Conservation (phyloP, 441 rosid species). For the Aleurites moluccanus region DNA sequence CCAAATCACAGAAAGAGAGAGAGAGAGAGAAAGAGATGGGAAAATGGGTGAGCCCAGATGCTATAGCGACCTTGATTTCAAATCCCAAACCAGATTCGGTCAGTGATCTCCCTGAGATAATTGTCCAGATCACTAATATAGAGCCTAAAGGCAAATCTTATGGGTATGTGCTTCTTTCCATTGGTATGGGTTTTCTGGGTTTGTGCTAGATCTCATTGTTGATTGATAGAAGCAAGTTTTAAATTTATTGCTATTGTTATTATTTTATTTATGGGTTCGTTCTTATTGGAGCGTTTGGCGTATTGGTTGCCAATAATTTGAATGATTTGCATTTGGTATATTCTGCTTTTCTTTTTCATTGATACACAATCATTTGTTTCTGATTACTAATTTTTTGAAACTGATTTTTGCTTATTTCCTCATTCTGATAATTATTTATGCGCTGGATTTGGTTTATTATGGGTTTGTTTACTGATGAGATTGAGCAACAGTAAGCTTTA, state of each 20-base stretch:
- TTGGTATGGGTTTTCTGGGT: neutral
- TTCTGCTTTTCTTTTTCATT: no score
- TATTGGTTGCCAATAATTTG: no score
- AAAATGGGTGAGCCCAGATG: constrained; percentile 50
- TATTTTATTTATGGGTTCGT: neutral
- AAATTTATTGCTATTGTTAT: no score
- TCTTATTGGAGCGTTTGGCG: no score
- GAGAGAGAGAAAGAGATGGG: constrained; percentile 37
- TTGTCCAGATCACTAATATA: constrained; percentile 77
- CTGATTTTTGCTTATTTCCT: no score
- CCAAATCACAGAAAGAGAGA: no score
- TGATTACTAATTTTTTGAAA: neutral
- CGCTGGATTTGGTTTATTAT: no score
- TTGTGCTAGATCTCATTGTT: neutral
- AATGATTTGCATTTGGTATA: no score
- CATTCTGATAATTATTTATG: no score
- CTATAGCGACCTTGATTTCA: constrained; percentile 49
- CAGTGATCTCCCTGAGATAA: constrained; percentile 45
- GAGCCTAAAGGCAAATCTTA: constrained; percentile 73
- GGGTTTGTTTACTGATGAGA: no score
- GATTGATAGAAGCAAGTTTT: neutral
- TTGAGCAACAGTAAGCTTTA: no score
- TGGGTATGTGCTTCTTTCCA: constrained; percentile 39
- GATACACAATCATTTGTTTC: no score
- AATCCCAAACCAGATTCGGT: constrained; percentile 64